Conservation (phyloP, 1,139 yeast species). For the Blastobotrys buckinghamii region DNA sequence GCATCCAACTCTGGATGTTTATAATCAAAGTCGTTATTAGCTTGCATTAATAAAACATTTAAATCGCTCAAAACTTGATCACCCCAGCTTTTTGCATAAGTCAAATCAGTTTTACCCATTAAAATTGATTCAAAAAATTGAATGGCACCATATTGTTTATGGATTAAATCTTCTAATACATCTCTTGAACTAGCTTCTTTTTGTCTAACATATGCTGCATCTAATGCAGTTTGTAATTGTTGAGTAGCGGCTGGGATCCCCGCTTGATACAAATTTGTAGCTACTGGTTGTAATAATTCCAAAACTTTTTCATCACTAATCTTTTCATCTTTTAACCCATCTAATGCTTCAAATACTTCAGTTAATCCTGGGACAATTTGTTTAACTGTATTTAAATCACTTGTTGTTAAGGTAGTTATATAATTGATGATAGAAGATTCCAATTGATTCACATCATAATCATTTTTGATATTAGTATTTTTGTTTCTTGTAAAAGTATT, state of each 20-base stretch:
- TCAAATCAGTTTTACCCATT: neutral
- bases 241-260: neutral
- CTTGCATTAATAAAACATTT: neutral
- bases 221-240: neutral
- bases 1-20: constrained; percentile 3
- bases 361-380: neutral
- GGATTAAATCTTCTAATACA: neutral
- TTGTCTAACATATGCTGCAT: neutral
- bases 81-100: neutral
- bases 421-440: neutral
- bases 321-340: neutral
- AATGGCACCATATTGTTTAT: neutral
- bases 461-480: neutral
- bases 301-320: neutral
- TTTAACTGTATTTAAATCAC: neutral
- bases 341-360: neutral
- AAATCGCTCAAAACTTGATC: neutral
- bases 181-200: neutral
- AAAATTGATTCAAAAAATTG: constrained; percentile 1
- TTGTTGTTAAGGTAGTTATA: neutral
- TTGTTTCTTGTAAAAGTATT: neutral
- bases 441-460: neutral
- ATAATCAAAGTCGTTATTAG: neutral
- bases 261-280: neutral
- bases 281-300: neutral